Conservation (phyloP, 108 stramenopile genomes). For the Skeletonema menzelii region DNA sequence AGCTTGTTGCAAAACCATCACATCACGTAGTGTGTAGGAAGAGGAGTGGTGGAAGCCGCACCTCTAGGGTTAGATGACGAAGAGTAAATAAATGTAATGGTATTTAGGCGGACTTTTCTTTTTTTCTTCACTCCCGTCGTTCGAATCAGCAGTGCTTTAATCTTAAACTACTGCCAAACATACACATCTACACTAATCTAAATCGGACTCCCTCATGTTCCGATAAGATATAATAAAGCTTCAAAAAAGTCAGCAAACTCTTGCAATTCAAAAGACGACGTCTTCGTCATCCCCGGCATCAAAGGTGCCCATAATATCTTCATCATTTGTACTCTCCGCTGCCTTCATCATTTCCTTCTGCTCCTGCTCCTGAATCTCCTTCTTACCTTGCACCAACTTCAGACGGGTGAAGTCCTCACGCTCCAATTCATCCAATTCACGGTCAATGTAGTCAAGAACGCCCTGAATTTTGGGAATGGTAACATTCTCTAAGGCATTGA, state of each 20-base stretch:
- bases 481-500: conserved; percentile 98
- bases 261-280: conserved; percentile 83
- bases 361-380: conserved; percentile 59
- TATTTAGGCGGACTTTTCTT: neutral
- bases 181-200: neutral
- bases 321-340: conserved; percentile 50
- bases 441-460: conserved; percentile 90
- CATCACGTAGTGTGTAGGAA: neutral
- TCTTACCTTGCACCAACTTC: conserved; percentile 93
- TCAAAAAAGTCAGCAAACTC: neutral
- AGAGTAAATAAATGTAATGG: neutral
- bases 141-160: neutral
- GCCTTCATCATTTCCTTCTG: conserved; percentile 22
- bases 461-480: conserved; percentile 96
- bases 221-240: neutral
- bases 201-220: neutral
- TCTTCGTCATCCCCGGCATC: conserved; percentile 84
- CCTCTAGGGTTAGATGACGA: neutral
- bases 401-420: conserved; percentile 98
- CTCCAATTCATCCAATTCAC: conserved; percentile 98
- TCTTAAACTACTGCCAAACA: conserved; percentile 6
- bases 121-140: neutral
- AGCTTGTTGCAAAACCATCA: neutral
- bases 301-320: conserved; percentile 78
- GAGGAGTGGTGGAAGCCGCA: neutral